A percentile compares a stretch with the other conserved stretches of the same genome.
These are phyloP conservation scores for Leccinum longicurvipes DNA, from an alignment of 768 basidiomycete species.

Conservation along the genomic window DNA sequence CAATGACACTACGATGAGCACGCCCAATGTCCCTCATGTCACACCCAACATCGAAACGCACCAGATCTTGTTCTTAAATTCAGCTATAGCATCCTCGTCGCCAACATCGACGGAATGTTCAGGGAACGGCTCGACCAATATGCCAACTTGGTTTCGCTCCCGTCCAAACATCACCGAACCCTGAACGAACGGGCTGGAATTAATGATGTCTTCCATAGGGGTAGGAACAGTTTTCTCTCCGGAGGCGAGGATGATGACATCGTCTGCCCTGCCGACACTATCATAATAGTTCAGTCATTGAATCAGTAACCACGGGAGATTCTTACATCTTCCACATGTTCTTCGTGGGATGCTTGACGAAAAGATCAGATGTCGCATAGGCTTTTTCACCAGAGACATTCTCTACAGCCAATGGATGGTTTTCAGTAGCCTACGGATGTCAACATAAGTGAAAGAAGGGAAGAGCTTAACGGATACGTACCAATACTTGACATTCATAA, in stretches of 20 bases:
- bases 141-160: conserved; percentile 28
- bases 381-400: conserved; percentile 36
- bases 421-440: conserved; percentile 1
- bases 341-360: conserved; percentile 42
- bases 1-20: not conserved
- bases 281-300: not conserved
- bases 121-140: conserved; percentile 28
- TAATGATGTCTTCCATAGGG: conserved; percentile 30
- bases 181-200: conserved; percentile 18
- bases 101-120: conserved; percentile 13
- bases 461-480: conserved; percentile 9
- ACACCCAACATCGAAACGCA: not conserved
- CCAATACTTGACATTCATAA: conserved; percentile 38
- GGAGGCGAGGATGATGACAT: conserved; percentile 31
- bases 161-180: conserved; percentile 32
- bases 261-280: conserved; percentile 39
- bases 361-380: conserved; percentile 43
- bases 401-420: conserved; percentile 8
- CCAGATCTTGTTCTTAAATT: conserved; percentile 26
- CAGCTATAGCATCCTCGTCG: conserved; percentile 4
- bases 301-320: not conserved
- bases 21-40: not conserved
- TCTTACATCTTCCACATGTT: conserved; percentile 42
- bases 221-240: conserved; percentile 34
- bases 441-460: not conserved